A percentile compares a stretch with the other conserved stretches of the same genome.
Evolutionary conservation across 164 flowering plant species (phyloP).

Genomic region (Macadamia tetraphylla): DNA sequence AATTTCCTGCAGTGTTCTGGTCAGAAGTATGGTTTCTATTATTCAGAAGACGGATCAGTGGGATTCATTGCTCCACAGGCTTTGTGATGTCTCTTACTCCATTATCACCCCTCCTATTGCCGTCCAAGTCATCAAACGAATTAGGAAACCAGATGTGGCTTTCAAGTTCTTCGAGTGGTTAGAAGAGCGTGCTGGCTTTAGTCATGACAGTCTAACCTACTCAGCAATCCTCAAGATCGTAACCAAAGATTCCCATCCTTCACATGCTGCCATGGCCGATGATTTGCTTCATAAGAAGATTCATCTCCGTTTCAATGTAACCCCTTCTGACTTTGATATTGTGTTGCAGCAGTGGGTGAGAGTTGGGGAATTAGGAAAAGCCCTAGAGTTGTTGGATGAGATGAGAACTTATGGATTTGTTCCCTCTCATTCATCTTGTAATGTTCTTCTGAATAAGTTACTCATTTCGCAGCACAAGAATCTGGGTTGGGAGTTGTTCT

Average conservation of each 20-base stretch:
- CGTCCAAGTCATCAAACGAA: conserved; percentile 16
- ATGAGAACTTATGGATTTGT: conserved; percentile 13
- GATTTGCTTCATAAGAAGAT: conserved; percentile 17
- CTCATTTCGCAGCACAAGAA: conserved; percentile 6
- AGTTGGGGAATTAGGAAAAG: conserved; percentile 9
- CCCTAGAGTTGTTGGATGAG: conserved; percentile 10
- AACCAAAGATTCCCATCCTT: conserved; percentile 6
- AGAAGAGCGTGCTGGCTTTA: conserved; percentile 6
- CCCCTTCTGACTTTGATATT: conserved; percentile 7
- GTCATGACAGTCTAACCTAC: conserved; percentile 14
- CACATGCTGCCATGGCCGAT: conserved; percentile 11
- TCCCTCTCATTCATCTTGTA: conserved; percentile 6
- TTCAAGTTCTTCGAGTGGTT: conserved; percentile 15
- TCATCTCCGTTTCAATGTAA: conserved; percentile 8
- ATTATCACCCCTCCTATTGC: conserved; percentile 16
- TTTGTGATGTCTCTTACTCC: conserved; percentile 10
- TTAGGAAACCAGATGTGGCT: conserved; percentile 18
- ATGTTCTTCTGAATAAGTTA: conserved; percentile 6
- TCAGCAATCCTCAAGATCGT: conserved; percentile 17
- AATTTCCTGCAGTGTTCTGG: conserved; percentile 13
- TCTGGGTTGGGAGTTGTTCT: conserved; percentile 12
- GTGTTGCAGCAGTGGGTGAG: conserved; percentile 20
- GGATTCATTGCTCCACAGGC: conserved; percentile 16
- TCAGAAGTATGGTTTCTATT: conserved; percentile 17
- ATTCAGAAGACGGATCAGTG: conserved; percentile 15